A percentile compares a stretch with the other conserved stretches of the same genome.
Evolutionary conservation across 1,139 yeast genomes (phyloP).

Genomic region (Debaryomyces nepalensis): DNA sequence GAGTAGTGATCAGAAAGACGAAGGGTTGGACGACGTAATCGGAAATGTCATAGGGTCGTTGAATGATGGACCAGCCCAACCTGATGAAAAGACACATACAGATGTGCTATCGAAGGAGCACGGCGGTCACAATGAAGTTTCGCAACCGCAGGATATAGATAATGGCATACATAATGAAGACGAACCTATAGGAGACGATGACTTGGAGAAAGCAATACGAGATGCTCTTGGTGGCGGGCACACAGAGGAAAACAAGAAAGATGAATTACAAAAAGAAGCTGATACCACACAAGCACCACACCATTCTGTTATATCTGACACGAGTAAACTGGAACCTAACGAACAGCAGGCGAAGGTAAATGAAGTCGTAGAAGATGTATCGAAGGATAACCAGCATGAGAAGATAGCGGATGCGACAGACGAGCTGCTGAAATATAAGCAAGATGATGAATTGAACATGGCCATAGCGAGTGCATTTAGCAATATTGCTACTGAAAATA

Average conservation of each 20-base stretch:
- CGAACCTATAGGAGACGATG: neutral
- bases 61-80: neutral
- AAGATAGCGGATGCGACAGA: neutral
- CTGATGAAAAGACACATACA: neutral
- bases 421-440: neutral
- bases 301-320: neutral
- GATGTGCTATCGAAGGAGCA: neutral
- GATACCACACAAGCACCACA: neutral
- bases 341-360: constrained; percentile 5
- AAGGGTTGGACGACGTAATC: constrained; percentile 18
- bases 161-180: neutral
- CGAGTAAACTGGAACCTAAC: neutral
- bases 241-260: too few relatives aligned
- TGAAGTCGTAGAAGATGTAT: constrained; percentile 6
- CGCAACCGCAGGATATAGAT: neutral
- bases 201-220: constrained; percentile 4
- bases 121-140: neutral
- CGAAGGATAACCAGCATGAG: neutral
- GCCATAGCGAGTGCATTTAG: constrained; percentile 21
- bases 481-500: neutral
- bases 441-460: constrained; percentile 19
- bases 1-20: constrained; percentile 8
- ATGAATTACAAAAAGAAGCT: too few relatives aligned
- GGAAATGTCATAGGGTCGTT: constrained; percentile 18
- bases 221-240: constrained; percentile 9